These are phyloP conservation scores for Aspergillus bertholletiae DNA, from an alignment of 495 filamentous ascomycete genomes.

Conservation along the genomic window DNA sequence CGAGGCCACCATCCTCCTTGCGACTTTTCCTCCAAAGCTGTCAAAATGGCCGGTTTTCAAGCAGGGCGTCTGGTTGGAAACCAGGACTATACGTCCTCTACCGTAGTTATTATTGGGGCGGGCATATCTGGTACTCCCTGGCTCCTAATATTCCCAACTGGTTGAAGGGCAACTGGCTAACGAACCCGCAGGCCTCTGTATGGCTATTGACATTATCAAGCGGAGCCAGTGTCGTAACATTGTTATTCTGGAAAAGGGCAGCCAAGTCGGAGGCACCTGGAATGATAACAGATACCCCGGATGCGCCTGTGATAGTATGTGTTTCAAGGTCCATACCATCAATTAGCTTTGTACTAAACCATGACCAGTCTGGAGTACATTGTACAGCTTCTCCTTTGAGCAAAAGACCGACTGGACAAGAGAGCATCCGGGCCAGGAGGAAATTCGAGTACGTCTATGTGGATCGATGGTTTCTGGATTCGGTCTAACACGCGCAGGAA, in stretches of 20 bases:
- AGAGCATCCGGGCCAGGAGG: slow-evolving; percentile 61
- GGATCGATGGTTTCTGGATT: not conserved
- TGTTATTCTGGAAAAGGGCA: slow-evolving; percentile 52
- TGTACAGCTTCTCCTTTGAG: slow-evolving; percentile 67
- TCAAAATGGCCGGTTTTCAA: not conserved
- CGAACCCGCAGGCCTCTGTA: slow-evolving; percentile 42
- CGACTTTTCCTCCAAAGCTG: not conserved
- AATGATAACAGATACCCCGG: slow-evolving; percentile 53
- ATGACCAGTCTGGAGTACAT: slow-evolving; percentile 35
- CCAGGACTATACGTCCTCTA: slow-evolving; percentile 36
- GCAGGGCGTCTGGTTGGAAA: slow-evolving; percentile 14
- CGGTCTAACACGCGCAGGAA: slow-evolving; percentile 23
- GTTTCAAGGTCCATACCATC: not conserved
- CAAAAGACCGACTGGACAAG: slow-evolving; percentile 62
- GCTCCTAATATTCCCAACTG: not conserved
- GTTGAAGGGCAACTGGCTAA: not conserved
- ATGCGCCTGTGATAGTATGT: slow-evolving; percentile 49
- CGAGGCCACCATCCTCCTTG: not conserved
- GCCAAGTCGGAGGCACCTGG: slow-evolving; percentile 54
- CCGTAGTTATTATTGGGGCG: slow-evolving; percentile 54
- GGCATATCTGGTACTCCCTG: slow-evolving; percentile 37
- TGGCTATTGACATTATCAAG: slow-evolving; percentile 55
- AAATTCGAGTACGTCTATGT: slow-evolving; percentile 47
- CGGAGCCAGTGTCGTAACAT: slow-evolving; percentile 51
- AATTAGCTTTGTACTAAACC: not conserved